These are phyloP conservation scores for Dendryphion nanum DNA, from an alignment of 2,329 filamentous ascomycete genomes.

Conservation along the genomic window DNA sequence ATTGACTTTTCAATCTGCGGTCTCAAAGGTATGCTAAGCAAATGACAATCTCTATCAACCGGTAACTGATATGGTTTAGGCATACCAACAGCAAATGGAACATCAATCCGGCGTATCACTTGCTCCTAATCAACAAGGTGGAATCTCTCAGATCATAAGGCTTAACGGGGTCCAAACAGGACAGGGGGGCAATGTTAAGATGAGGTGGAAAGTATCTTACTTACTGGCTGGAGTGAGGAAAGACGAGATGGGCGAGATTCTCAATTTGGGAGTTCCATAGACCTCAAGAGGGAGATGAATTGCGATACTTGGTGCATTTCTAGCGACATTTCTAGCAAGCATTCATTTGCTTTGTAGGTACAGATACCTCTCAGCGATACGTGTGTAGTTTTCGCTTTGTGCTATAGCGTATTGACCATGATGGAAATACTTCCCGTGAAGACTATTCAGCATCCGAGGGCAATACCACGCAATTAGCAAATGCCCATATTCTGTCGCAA, in stretches of 20 bases:
- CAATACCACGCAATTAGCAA: too few relatives aligned
- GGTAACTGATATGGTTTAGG: constrained; percentile 52
- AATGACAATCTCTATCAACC: too few relatives aligned
- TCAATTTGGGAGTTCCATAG: constrained; percentile 72
- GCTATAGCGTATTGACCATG: too few relatives aligned
- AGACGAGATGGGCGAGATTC: constrained; percentile 82
- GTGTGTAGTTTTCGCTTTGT: too few relatives aligned
- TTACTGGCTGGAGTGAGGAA: constrained; percentile 63
- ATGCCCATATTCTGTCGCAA: too few relatives aligned
- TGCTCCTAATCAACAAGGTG: constrained; percentile 67
- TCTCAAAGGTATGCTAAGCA: constrained; percentile 69
- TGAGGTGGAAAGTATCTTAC: constrained; percentile 87
- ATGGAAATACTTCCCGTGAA: too few relatives aligned
- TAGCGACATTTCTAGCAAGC: too few relatives aligned
- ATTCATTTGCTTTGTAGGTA: too few relatives aligned
- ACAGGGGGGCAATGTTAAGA: constrained; percentile 77
- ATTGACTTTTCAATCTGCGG: constrained; percentile 86
- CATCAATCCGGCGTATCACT: constrained; percentile 82
- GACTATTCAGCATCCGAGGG: too few relatives aligned
- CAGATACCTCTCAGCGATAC: too few relatives aligned
- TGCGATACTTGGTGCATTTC: too few relatives aligned
- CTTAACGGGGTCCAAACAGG: constrained; percentile 71
- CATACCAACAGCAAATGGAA: constrained; percentile 75
- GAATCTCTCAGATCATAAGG: constrained; percentile 78
- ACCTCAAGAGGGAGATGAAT: constrained; percentile 1